phyloP scores from a whole-genome alignment of 139 green algal genomes.

The Chlorella sp. region DNA sequence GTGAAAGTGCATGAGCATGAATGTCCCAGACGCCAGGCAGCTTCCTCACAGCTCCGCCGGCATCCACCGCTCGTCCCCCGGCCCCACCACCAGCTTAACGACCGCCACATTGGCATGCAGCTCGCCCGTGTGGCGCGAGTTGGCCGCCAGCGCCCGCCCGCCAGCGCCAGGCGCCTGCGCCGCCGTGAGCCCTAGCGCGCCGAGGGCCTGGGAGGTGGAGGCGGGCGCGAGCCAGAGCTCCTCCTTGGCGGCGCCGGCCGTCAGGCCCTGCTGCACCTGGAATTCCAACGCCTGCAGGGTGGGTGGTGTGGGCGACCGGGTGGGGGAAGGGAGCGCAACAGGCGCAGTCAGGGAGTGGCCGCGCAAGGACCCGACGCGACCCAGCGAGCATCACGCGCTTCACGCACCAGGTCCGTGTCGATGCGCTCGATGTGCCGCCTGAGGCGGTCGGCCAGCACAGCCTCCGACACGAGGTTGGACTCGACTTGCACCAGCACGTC shows the following conservation, averaged over 20 bases:
- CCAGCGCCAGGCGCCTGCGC: too few species aligned
- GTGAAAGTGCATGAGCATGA: not conserved
- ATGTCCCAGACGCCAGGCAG: not conserved
- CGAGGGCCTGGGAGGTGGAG: too few species aligned
- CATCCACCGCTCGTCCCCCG: constrained; percentile 1
- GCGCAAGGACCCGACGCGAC: not conserved
- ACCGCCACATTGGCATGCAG: constrained; percentile 22
- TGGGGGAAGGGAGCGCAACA: not conserved
- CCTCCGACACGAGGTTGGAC: constrained; percentile 23
- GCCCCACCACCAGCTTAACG: constrained; percentile 17
- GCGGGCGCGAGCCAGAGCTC: constrained; percentile 24
- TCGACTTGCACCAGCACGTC: constrained; percentile 53
- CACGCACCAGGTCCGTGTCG: constrained; percentile 77
- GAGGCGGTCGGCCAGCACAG: constrained; percentile 56
- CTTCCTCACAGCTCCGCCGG: not conserved
- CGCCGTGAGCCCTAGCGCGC: not conserved
- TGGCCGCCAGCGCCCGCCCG: not conserved
- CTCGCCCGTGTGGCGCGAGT: constrained; percentile 11
- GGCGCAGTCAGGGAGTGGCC: not conserved
- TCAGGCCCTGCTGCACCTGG: constrained; percentile 77
- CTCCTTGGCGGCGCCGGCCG: constrained; percentile 43
- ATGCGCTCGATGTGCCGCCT: constrained; percentile 86
- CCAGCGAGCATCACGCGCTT: not conserved
- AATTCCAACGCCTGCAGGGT: constrained; percentile 75
- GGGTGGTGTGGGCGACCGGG: not conserved